These are phyloP conservation scores for Lachnellula subtilissima DNA, from an alignment of 2,329 filamentous ascomycete genomes.

Conservation along the genomic window DNA sequence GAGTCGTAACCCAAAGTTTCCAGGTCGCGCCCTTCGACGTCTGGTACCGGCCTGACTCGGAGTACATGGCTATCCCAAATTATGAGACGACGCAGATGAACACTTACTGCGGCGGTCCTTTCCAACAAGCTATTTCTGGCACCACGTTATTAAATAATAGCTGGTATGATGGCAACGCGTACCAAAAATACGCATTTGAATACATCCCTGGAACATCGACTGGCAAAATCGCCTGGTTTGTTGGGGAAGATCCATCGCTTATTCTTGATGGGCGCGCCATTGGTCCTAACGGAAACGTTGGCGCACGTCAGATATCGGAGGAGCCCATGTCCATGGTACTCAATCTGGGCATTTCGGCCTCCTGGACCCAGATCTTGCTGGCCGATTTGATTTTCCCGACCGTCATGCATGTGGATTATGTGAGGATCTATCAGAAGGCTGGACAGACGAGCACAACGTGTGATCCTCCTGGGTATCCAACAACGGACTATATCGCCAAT, in stretches of 20 bases:
- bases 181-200: conserved; percentile 53
- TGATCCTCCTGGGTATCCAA: conserved; percentile 55
- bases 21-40: conserved; percentile 37
- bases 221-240: conserved; percentile 47
- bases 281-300: conserved; percentile 49
- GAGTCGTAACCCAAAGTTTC: conserved; percentile 34
- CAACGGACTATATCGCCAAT: conserved; percentile 59
- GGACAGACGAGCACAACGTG: conserved; percentile 46
- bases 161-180: conserved; percentile 50
- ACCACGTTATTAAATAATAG: conserved; percentile 49
- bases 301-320: conserved; percentile 42
- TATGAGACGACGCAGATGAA: conserved; percentile 45
- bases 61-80: conserved; percentile 47
- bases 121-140: conserved; percentile 51
- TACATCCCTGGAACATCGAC: conserved; percentile 42
- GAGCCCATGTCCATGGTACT: conserved; percentile 51
- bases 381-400: conserved; percentile 43
- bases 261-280: conserved; percentile 47
- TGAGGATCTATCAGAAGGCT: conserved; percentile 49
- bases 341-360: conserved; percentile 47
- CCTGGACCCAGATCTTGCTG: conserved; percentile 45
- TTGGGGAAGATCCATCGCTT: conserved; percentile 47
- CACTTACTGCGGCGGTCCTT: conserved; percentile 48
- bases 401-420: conserved; percentile 50
- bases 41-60: conserved; percentile 47